Percentiles rank a stretch among this genome's conserved stretches.
These are phyloP conservation scores for Tympanopsis confertula DNA, from an alignment of 2,329 filamentous ascomycete genomes.

Conservation along the genomic window DNA sequence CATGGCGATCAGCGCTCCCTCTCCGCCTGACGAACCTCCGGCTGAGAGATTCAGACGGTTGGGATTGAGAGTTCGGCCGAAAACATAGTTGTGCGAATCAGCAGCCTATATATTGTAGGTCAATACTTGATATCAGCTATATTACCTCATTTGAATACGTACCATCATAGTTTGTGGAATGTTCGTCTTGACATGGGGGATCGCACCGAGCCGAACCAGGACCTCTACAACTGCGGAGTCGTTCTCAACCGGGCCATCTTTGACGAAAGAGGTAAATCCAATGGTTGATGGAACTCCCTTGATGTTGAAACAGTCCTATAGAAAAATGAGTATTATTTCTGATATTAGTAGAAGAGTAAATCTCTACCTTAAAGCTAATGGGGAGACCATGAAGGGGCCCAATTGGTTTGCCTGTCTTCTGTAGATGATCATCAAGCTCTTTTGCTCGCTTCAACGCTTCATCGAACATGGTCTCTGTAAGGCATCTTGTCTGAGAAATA, in stretches of 20 bases:
- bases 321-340: conserved; percentile 11
- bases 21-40: conserved; percentile 22
- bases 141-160: background rate
- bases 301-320: conserved; percentile 16
- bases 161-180: conserved; percentile 39
- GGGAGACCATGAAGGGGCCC: conserved; percentile 49
- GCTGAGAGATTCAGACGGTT: conserved; percentile 16
- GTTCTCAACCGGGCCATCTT: conserved; percentile 5
- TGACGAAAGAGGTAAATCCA: conserved; percentile 8
- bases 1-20: conserved; percentile 8
- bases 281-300: conserved; percentile 8
- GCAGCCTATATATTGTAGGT: conserved; percentile 6
- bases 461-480: conserved; percentile 34
- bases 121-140: conserved; percentile 19
- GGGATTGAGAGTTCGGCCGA: conserved; percentile 26
- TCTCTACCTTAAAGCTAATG: conserved; percentile 45
- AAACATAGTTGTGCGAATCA: conserved; percentile 27
- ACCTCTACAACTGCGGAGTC: conserved; percentile 26
- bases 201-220: conserved; percentile 29
- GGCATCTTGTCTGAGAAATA: conserved; percentile 13
- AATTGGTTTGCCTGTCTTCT: conserved; percentile 20
- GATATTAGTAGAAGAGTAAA: conserved; percentile 16
- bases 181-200: conserved; percentile 40
- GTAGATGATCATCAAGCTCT: conserved; percentile 25
- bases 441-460: conserved; percentile 26